phyloP scores from a whole-genome alignment of 305 asterid genomes.

The Plantago rigida region DNA sequence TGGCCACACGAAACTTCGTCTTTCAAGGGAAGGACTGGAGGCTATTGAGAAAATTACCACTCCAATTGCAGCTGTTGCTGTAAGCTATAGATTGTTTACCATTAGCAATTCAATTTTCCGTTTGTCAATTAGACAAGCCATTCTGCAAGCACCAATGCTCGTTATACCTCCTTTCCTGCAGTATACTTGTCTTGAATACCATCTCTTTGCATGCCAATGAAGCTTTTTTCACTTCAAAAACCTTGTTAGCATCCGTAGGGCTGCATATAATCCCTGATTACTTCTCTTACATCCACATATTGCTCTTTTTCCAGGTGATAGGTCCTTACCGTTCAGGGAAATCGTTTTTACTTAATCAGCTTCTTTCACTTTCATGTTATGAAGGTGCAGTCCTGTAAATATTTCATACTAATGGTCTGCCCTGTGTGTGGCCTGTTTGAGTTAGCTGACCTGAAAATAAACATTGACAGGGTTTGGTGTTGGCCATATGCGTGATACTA shows the following conservation, averaged over 20 bases:
- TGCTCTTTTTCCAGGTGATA: conserved; percentile 56
- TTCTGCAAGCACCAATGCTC: conserved; percentile 1
- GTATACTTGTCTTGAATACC: background rate
- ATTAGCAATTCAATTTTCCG: conserved; percentile 12
- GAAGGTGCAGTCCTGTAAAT: conserved; percentile 52
- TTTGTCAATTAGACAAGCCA: conserved; percentile 9
- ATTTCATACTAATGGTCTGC: background rate
- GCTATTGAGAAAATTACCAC: conserved; percentile 81
- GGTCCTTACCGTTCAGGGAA: conserved; percentile 99
- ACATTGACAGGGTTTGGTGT: conserved; percentile 83
- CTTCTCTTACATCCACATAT: conserved; percentile 18
- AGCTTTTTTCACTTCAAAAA: background rate
- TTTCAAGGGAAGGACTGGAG: conserved; percentile 83
- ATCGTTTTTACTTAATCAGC: conserved; percentile 91
- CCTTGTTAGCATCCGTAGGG: conserved; percentile 6
- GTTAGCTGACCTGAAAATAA: conserved; percentile 23
- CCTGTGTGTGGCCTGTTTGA: conserved; percentile 20
- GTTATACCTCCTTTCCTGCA: background rate
- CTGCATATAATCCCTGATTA: conserved; percentile 1
- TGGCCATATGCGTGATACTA: conserved; percentile 97
- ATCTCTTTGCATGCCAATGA: background rate
- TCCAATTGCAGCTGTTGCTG: conserved; percentile 93
- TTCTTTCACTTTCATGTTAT: conserved; percentile 84
- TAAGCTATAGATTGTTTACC: conserved; percentile 39
- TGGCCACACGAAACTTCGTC: conserved; percentile 91